Evolutionary conservation across 2,329 filamentous ascomycete species (phyloP), one percentile per base, ranked within the genome.

Genomic region (Aspergillus sp.): DNA sequence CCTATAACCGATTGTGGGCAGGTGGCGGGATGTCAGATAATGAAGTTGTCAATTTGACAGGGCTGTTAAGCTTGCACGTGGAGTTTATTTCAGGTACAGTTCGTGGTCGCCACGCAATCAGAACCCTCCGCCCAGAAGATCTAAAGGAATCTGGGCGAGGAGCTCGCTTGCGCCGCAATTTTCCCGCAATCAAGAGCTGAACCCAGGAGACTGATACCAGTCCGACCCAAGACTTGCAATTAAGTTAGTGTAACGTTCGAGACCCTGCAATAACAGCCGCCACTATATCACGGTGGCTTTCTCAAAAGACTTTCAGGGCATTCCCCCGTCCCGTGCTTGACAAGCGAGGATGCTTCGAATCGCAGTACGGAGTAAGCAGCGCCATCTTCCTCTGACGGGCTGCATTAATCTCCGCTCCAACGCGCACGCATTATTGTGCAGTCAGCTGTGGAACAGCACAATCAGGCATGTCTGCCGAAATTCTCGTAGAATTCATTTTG

Each of bases 191-290:
- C 45, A 41, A 22, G 31, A 49, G 25, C n/a, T 45, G 34, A n/a
- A 45, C 23, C 43, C 15, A 22, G 13, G 25, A 31, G 9, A 54
- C 46, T 54, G 34, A 54, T 54, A 43, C 22, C 34, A 54, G 4
- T 22, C 23, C 54, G 30, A 17, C 45, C 54, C 30, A 17, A 15
- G n/a, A 23, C 23, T 30, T 22, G 25, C 38, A 51, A 48, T 34
- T 17, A 52, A 52, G n/a, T 46, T 57, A 52, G 55, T 57, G 55
- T 57, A 57, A 52, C 48, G 48, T 17, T 31, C 48, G 25, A 57
- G 55, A 34, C 47, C 55, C 47, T 45, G n/a, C 25, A 23, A 48
- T 48, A 43, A 23, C 48, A 31, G 38, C 55, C 47, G 28, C 46
- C 38, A 46, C 22, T 34, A 45, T 57, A 50, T 47, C 46, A 47